Percentiles rank a stretch among this genome's conserved stretches.
Evolutionary conservation across 257 asterid genomes (phyloP).

Genomic region (Ilex aquifolium): DNA sequence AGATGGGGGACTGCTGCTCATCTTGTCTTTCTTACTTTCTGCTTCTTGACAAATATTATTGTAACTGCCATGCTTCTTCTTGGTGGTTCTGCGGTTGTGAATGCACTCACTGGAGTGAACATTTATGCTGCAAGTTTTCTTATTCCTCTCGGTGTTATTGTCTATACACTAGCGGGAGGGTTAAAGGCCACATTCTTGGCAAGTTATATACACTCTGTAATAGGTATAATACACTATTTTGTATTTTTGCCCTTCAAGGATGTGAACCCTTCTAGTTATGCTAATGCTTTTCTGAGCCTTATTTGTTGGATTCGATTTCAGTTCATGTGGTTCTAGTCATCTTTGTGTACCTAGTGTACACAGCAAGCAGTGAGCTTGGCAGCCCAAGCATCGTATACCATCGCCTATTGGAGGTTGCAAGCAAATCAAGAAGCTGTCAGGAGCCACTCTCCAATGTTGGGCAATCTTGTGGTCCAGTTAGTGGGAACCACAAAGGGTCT

Average conservation of each 20-base stretch:
- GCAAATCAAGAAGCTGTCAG: conserved; percentile 56
- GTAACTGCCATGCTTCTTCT: conserved; percentile 97
- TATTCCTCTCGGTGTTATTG: conserved; percentile 81
- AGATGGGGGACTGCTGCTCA: conserved; percentile 98
- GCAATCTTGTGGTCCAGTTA: conserved; percentile 79
- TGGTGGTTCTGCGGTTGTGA: conserved; percentile 91
- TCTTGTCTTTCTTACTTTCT: conserved; percentile 69
- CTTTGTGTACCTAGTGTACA: conserved; percentile 78
- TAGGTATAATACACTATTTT: conserved; percentile 34
- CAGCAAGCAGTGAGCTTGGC: conserved; percentile 70
- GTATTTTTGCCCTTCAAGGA: not conserved
- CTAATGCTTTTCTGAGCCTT: not conserved
- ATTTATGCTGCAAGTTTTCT: conserved; percentile 91
- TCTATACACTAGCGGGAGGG: conserved; percentile 88
- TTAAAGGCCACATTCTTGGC: conserved; percentile 93
- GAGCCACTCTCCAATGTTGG: conserved; percentile 59
- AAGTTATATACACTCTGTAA: conserved; percentile 86
- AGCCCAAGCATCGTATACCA: conserved; percentile 66
- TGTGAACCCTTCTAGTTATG: not conserved
- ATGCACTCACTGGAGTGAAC: conserved; percentile 86
- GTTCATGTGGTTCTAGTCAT: conserved; percentile 80
- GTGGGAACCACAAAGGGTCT: conserved; percentile 79
- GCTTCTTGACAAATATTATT: conserved; percentile 82
- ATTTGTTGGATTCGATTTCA: conserved; percentile 18
- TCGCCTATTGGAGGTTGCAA: conserved; percentile 68